These are phyloP conservation scores for Nyssa sinensis DNA, from an alignment of 148 eudicot genomes.

Conservation along the genomic window DNA sequence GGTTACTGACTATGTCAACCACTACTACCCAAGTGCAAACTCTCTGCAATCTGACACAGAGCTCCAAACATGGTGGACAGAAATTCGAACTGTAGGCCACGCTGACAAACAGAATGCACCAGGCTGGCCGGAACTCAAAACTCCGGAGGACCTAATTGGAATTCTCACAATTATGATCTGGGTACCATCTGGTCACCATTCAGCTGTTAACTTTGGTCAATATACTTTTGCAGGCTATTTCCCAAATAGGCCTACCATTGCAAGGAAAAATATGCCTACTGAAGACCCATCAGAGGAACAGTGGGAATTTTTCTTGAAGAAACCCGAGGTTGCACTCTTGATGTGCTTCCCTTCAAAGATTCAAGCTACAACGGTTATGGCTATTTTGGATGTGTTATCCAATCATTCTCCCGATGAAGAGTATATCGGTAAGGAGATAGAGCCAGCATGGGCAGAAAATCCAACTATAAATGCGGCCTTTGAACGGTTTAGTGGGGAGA, in stretches of 20 bases:
- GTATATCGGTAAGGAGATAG: conserved; percentile 47
- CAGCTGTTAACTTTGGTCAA: conserved; percentile 83
- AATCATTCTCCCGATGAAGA: too few species aligned
- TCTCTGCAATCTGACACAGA: conserved; percentile 39
- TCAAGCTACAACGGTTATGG: conserved; percentile 62
- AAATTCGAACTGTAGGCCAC: conserved; percentile 52
- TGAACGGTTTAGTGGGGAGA: conserved; percentile 39
- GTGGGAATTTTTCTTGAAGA: conserved; percentile 32
- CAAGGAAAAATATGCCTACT: conserved; percentile 58
- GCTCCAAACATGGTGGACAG: conserved; percentile 66
- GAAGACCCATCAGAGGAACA: conserved; percentile 48
- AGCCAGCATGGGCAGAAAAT: conserved; percentile 53
- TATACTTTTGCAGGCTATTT: conserved; percentile 63
- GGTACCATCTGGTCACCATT: conserved; percentile 60
- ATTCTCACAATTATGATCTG: conserved; percentile 55
- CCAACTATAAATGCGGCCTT: conserved; percentile 39
- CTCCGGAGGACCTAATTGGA: conserved; percentile 30
- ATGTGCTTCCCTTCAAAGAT: conserved; percentile 62
- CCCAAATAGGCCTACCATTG: conserved; percentile 66
- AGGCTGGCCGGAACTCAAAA: conserved; percentile 58
- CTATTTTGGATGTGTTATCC: conserved; percentile 54
- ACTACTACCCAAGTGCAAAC: conserved; percentile 41
- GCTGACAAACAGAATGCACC: conserved; percentile 55
- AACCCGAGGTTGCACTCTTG: too few species aligned
- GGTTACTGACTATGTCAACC: conserved; percentile 52